Evolutionary conservation across 352 stramenopile genomes (phyloP).

Genomic region (Pythium diclinum): DNA sequence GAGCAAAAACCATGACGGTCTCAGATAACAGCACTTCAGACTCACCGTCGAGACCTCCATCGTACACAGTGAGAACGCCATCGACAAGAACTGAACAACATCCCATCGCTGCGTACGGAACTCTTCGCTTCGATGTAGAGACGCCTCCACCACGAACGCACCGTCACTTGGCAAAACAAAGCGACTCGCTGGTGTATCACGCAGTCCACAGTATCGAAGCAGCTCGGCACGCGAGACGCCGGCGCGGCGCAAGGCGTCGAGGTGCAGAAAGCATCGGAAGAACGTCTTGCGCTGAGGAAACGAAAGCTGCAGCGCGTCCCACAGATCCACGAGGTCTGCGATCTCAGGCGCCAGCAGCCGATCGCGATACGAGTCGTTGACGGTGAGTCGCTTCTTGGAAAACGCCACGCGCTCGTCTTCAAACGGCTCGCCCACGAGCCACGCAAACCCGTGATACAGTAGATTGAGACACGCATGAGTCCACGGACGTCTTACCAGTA

Average conservation of each 20-base stretch:
- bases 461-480: conserved; percentile 23
- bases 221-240: conserved; percentile 49
- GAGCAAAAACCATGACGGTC: background rate
- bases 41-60: conserved; percentile 32
- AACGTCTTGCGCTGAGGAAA: conserved; percentile 53
- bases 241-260: conserved; percentile 56
- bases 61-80: conserved; percentile 64
- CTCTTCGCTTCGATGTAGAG: conserved; percentile 36
- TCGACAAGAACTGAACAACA: conserved; percentile 47
- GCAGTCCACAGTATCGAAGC: conserved; percentile 53
- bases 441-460: conserved; percentile 27
- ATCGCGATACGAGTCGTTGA: conserved; percentile 67
- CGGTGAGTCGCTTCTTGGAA: conserved; percentile 40
- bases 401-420: conserved; percentile 46
- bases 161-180: conserved; percentile 36
- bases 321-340: conserved; percentile 49
- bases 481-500: conserved; percentile 21
- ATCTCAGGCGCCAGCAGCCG: conserved; percentile 59
- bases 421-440: conserved; percentile 44
- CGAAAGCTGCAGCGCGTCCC: conserved; percentile 48
- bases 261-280: conserved; percentile 59
- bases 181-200: conserved; percentile 29
- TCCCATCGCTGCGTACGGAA: conserved; percentile 46
- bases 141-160: conserved; percentile 21
- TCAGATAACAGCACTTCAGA: background rate